Base-by-base conservation (phyloP, 331 rosid species). In the Saraca asoca region DNA sequence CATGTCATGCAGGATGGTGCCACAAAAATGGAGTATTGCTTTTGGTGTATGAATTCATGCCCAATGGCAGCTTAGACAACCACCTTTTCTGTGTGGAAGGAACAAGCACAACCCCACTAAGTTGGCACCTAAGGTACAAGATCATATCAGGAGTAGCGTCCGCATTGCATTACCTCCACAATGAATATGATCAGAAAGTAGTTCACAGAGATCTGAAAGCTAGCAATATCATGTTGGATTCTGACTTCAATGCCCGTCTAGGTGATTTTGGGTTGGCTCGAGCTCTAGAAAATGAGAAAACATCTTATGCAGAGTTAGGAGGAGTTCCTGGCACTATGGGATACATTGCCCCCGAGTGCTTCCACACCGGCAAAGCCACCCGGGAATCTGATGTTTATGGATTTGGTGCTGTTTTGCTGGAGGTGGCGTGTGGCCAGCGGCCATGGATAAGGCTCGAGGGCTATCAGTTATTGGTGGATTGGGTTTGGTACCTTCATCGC, bases 221-320 rank as follows among this genome's bases (percentile, higher is more conserved):
- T 3, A 89, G 87, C 74, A 89, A 89, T 76, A 80, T 89, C 65
- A 78, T 89, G 96, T 50, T 89, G 0, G 96, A 89, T 55, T 79
- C 91, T 0, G 59, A 80, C 42, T 89, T 84, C 77, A 86, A 89
- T 0, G 88, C 96, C 0, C 88, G 93, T 0, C 48, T 89, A 0
- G 96, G 96, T 0, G 96, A 89, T 51, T 89, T 89, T 0, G 96
- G 96, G 9, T 65, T 89, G 9, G 96, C 96, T 0, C 88, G 94
- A 0, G 96, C 91, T 7, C 3, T 89, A 0, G 96, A 89, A 41
- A 79, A 89, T 6, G 96, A 80, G 58, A 81, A 79, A 35, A 86
- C 83, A 20, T 89, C 96, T 0, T 89, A 89, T 13, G 85, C 85
- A 0, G 91, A 86, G 67, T 14, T 86, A 0, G 90, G 64, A 43